Percentiles rank a stretch among this genome's conserved stretches.
These are phyloP conservation scores for Stemphylium beticola DNA, from an alignment of 2,329 filamentous ascomycete genomes.

Conservation along the genomic window DNA sequence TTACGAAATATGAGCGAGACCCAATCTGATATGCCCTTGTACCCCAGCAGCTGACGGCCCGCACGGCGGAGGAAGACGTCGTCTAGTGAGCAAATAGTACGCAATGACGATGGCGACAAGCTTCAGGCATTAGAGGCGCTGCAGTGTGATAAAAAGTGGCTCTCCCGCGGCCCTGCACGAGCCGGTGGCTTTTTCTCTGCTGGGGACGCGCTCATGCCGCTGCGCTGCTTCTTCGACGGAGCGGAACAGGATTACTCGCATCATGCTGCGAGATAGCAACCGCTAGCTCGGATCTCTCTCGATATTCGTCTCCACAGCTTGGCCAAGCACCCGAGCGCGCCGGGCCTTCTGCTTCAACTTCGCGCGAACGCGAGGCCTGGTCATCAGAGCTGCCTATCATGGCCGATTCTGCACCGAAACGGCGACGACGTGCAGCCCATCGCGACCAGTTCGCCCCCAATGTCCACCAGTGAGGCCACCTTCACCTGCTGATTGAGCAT, in stretches of 20 bases:
- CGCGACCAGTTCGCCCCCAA: constrained; percentile 22
- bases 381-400: constrained; percentile 32
- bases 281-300: constrained; percentile 27
- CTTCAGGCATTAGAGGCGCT: constrained; percentile 16
- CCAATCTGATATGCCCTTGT: constrained; percentile 22
- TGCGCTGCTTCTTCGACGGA: constrained; percentile 7
- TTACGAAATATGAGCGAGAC: constrained; percentile 20
- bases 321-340: constrained; percentile 21
- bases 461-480: constrained; percentile 30
- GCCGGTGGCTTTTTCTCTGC: constrained; percentile 19
- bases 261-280: constrained; percentile 32
- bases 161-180: constrained; percentile 15
- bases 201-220: not conserved
- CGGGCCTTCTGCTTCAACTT: constrained; percentile 14
- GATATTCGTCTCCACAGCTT: constrained; percentile 24
- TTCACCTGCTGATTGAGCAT: constrained; percentile 42
- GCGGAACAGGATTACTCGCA: constrained; percentile 33
- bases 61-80: constrained; percentile 21
- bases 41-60: constrained; percentile 29
- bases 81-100: constrained; percentile 27
- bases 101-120: constrained; percentile 20
- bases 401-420: constrained; percentile 27
- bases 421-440: constrained; percentile 23
- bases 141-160: constrained; percentile 22
- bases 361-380: constrained; percentile 1